Conservation (phyloP, 163 green algal species). For the Prototheca stagnorum region DNA sequence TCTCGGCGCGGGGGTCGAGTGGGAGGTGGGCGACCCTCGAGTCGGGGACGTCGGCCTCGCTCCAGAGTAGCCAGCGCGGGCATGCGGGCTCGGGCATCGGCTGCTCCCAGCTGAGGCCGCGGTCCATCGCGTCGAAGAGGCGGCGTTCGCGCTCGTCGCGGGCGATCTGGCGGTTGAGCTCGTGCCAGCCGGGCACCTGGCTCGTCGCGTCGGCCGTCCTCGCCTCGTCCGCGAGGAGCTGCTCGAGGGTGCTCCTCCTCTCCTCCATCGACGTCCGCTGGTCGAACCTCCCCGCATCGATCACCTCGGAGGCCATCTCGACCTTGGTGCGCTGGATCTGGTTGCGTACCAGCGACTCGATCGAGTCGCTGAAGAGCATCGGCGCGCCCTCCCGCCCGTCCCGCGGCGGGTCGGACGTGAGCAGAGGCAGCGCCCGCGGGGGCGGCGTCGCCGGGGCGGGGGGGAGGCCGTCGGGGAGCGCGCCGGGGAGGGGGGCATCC, state of each 20-base stretch:
- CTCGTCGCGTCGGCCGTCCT: conserved; percentile 35
- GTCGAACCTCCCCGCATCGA: conserved; percentile 89
- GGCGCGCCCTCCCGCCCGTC: no score
- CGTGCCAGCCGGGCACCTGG: conserved; percentile 33
- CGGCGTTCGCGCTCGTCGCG: conserved; percentile 4
- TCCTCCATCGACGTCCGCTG: conserved; percentile 84
- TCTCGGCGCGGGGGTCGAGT: conserved; percentile 12
- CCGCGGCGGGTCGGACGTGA: no score
- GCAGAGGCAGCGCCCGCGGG: no score
- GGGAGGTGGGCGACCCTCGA: background rate
- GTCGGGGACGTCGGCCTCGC: conserved; percentile 3
- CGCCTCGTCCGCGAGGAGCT: conserved; percentile 65
- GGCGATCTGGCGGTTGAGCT: conserved; percentile 55
- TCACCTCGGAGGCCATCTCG: conserved; percentile 97
- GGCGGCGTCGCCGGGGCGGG: background rate
- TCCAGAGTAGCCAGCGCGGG: no score
- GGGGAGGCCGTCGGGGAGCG: background rate
- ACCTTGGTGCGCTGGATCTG: conserved; percentile 97
- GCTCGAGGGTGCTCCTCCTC: conserved; percentile 75
- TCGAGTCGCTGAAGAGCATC: conserved; percentile 60
- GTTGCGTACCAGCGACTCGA: conserved; percentile 90
- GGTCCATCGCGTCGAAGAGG: conserved; percentile 56
- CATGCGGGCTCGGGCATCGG: no score
- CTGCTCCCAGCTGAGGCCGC: conserved; percentile 23
- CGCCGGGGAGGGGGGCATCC: background rate